Evolutionary conservation across 2,329 filamentous ascomycete species (phyloP), one percentile per base, ranked within the genome.

Genomic region (Botrytis cinerea): DNA sequence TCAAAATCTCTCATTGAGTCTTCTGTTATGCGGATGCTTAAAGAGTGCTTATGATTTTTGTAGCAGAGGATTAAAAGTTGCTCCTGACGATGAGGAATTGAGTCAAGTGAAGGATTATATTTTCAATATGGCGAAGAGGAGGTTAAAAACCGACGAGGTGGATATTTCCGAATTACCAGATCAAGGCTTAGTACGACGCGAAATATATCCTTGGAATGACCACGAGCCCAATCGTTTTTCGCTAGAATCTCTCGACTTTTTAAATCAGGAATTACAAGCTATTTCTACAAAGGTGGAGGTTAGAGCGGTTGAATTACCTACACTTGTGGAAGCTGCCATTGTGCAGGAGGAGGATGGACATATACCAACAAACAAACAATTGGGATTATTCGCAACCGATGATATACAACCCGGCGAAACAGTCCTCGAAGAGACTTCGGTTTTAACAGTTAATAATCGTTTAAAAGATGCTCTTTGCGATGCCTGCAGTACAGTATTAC

Each of bases 391-490:
- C 81, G 95, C 95, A 12, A 93, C 90, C 78, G 88, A 93, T 76
- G 91, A 97, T 76, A 93, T 98, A 54, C 83, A 85, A 0, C 89
- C 94, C 0, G 93, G 92, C 16, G 92, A 97, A 81, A 85, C 87
- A 9, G 90, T 98, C 2, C 87, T 99, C 45, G 85, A 89, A 66
- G 96, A 99, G 80, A 93, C 92, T 75, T 96, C 94, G 14, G 87
- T 97, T 12, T 85, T 99, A 59, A 97, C 95, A 2, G 95, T 93
- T 63, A 96, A 95, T 78, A 96, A 96, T 80, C 90, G 94, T 45
- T 87, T 96, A 20, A 94, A 97, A 80, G 94, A 97, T 75, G 87
- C 92, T 7, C 87, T 95, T 45, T 98, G 95, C 82, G 95, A 98
- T 82, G 94, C 94, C 22, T 98, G 95, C 82, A 94, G 94, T 78